Evolutionary conservation across 768 basidiomycete genomes (phyloP).

Genomic region (Hysterangium stoloniferum): DNA sequence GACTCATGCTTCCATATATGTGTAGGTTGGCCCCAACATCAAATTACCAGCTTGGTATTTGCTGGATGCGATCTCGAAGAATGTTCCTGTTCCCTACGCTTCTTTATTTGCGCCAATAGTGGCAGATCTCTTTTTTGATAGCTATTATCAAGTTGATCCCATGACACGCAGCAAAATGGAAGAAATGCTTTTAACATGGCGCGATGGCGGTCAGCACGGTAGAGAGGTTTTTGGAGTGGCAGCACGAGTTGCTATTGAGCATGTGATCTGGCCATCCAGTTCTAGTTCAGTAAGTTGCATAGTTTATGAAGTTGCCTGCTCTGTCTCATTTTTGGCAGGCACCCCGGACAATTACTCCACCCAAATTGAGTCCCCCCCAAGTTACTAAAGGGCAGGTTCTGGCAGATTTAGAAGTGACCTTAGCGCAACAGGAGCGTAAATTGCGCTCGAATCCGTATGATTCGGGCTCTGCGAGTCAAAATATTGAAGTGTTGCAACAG

Average conservation of each 20-base stretch:
- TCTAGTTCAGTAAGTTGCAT: conserved; percentile 19
- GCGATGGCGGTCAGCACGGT: conserved; percentile 72
- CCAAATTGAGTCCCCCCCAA: conserved; percentile 29
- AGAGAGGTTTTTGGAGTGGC: conserved; percentile 79
- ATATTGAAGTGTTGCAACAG: conserved; percentile 75
- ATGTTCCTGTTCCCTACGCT: conserved; percentile 89
- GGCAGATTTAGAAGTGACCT: conserved; percentile 72
- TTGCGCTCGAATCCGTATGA: conserved; percentile 73
- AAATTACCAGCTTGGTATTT: conserved; percentile 93
- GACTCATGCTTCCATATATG: conserved; percentile 48
- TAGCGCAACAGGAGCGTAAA: conserved; percentile 72
- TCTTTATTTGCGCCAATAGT: conserved; percentile 77
- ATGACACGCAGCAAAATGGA: conserved; percentile 90
- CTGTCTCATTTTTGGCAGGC: conserved; percentile 19
- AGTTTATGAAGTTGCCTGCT: conserved; percentile 14
- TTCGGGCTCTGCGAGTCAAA: conserved; percentile 49
- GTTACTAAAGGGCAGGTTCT: conserved; percentile 75
- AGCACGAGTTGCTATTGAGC: conserved; percentile 78
- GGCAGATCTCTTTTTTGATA: conserved; percentile 76
- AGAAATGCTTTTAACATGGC: conserved; percentile 95
- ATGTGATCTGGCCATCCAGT: conserved; percentile 62
- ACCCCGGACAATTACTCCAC: conserved; percentile 22
- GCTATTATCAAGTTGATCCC: conserved; percentile 82
- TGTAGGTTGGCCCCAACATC: conserved; percentile 80
- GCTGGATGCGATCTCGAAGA: conserved; percentile 95